These are phyloP conservation scores for Penicillium brevicompactum DNA, from an alignment of 2,329 filamentous ascomycete genomes.

Conservation along the genomic window DNA sequence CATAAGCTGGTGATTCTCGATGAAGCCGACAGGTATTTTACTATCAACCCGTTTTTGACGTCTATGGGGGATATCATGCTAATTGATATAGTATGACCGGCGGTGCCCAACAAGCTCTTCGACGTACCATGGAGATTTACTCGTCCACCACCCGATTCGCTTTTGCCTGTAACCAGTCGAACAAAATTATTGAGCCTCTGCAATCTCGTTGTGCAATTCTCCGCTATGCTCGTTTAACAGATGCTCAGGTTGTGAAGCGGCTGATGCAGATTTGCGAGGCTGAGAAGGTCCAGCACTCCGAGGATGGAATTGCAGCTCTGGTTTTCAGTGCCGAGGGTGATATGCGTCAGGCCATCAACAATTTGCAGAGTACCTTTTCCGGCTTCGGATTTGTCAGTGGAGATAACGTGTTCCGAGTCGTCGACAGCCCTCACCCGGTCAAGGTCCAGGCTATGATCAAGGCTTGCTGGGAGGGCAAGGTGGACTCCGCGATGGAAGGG, in stretches of 20 bases:
- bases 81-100: constrained; percentile 76
- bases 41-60: not conserved
- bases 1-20: constrained; percentile 98
- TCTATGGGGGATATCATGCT: not conserved
- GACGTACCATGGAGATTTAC: constrained; percentile 98
- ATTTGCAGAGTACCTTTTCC: constrained; percentile 87
- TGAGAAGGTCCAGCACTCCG: constrained; percentile 85
- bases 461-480: constrained; percentile 88
- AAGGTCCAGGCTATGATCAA: constrained; percentile 99
- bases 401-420: constrained; percentile 97
- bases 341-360: constrained; percentile 99
- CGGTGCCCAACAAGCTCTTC: constrained; percentile 90
- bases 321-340: constrained; percentile 97
- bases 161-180: constrained; percentile 97
- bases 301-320: constrained; percentile 92
- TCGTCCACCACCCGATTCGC: constrained; percentile 94
- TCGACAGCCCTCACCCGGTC: constrained; percentile 95
- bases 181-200: constrained; percentile 99
- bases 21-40: constrained; percentile 77
- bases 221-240: constrained; percentile 87
- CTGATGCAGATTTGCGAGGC: constrained; percentile 90
- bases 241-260: constrained; percentile 87
- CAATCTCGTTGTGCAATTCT: constrained; percentile 96
- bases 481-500: constrained; percentile 82
- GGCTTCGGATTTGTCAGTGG: constrained; percentile 97